A percentile compares a stretch with the other conserved stretches of the same genome.
Evolutionary conservation across 2,329 filamentous ascomycete species (phyloP).

Genomic region (Alternaria gansuensis): DNA sequence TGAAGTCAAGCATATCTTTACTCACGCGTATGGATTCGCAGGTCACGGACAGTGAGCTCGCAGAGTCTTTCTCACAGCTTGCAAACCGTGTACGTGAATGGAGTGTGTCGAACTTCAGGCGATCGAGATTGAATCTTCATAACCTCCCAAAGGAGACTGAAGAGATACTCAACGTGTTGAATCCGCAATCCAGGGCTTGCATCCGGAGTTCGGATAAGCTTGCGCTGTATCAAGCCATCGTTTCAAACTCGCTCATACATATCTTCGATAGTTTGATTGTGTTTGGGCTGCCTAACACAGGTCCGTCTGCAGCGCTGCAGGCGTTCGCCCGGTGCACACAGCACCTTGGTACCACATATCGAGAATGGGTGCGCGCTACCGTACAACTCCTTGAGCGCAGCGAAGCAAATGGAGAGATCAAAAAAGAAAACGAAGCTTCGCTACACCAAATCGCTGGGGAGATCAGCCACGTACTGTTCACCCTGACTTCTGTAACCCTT

Average conservation of each 20-base stretch:
- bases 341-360: conserved; percentile 27
- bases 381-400: conserved; percentile 39
- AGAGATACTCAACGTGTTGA: conserved; percentile 29
- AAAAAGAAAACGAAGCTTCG: conserved; percentile 22
- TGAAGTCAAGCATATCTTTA: conserved; percentile 77
- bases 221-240: conserved; percentile 45
- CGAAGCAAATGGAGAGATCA: conserved; percentile 16
- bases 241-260: conserved; percentile 38
- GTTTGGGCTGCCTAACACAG: conserved; percentile 40
- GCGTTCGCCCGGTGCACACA: conserved; percentile 34
- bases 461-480: conserved; percentile 36
- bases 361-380: conserved; percentile 45
- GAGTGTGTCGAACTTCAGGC: conserved; percentile 74
- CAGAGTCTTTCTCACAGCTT: conserved; percentile 67
- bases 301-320: conserved; percentile 29
- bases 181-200: conserved; percentile 24
- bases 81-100: conserved; percentile 77
- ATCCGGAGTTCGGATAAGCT: conserved; percentile 37
- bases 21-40: conserved; percentile 70
- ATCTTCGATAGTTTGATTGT: conserved; percentile 41
- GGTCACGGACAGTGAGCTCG: conserved; percentile 72
- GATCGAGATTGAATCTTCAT: conserved; percentile 60
- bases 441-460: conserved; percentile 32
- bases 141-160: conserved; percentile 30
- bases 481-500: conserved; percentile 35